Evolutionary conservation across 495 filamentous ascomycete species (phyloP).

Genomic region (Poronia punctata): DNA sequence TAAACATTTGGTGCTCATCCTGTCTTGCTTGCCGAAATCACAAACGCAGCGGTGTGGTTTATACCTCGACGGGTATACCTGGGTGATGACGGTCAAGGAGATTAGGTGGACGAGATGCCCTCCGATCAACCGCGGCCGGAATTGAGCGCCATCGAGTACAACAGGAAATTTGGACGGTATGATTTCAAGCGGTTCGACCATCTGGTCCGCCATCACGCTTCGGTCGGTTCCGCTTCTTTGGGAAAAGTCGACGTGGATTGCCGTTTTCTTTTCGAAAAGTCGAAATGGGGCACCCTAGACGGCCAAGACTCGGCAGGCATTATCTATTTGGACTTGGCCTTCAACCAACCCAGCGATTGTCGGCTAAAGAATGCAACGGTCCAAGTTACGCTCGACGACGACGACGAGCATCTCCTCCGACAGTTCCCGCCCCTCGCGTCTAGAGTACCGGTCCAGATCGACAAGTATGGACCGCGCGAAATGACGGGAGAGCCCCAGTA

Average conservation of each 20-base stretch:
- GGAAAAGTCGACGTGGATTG: conserved; percentile 22
- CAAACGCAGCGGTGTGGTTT: neutral
- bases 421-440: neutral
- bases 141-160: conserved; percentile 7
- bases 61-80: neutral
- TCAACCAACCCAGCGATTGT: conserved; percentile 23
- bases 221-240: conserved; percentile 8
- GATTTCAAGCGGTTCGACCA: conserved; percentile 16
- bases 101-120: neutral
- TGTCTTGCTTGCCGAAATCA: too few species aligned
- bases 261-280: conserved; percentile 26
- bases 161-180: conserved; percentile 16
- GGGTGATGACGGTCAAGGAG: neutral
- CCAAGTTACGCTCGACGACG: conserved; percentile 22
- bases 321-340: conserved; percentile 26
- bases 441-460: conserved; percentile 14
- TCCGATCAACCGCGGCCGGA: conserved; percentile 4
- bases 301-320: conserved; percentile 22
- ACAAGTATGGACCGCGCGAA: conserved; percentile 8
- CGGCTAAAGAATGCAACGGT: conserved; percentile 24
- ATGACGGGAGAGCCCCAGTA: conserved; percentile 10
- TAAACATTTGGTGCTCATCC: too few species aligned
- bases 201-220: conserved; percentile 8
- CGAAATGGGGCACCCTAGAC: conserved; percentile 26
- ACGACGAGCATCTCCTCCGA: conserved; percentile 11